phyloP scores from a whole-genome alignment of 768 basidiomycete genomes.

The Lyophyllum atratum region DNA sequence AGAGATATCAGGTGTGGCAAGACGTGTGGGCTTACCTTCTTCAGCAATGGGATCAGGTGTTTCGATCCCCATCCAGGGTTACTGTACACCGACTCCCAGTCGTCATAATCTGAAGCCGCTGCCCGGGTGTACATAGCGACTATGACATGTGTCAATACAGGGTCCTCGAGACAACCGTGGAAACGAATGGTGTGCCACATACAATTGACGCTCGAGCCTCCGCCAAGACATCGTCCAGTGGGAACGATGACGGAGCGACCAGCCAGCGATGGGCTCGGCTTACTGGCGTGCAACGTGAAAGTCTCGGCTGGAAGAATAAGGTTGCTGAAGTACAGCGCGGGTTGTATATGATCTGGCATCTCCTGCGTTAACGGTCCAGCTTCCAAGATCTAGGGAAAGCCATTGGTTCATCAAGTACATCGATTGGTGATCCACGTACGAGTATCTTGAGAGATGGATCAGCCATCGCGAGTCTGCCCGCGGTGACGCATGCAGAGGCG shows the following conservation, averaged over 20 bases:
- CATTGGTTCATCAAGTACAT: background rate
- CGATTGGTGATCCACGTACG: conserved; percentile 23
- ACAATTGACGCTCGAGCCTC: conserved; percentile 67
- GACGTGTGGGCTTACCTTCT: conserved; percentile 42
- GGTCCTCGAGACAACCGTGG: background rate
- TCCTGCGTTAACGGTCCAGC: conserved; percentile 54
- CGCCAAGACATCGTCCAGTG: conserved; percentile 55
- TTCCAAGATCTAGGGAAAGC: conserved; percentile 48
- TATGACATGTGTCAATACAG: conserved; percentile 9
- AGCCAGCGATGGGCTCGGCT: conserved; percentile 39
- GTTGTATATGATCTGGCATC: conserved; percentile 49
- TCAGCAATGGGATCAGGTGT: conserved; percentile 57
- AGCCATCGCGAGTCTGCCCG: conserved; percentile 53
- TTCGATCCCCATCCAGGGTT: conserved; percentile 66
- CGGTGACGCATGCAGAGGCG: conserved; percentile 56
- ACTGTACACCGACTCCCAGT: conserved; percentile 52
- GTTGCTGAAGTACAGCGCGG: conserved; percentile 50
- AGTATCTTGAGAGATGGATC: conserved; percentile 59
- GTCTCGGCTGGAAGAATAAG: conserved; percentile 39
- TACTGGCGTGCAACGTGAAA: conserved; percentile 46
- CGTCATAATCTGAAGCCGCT: conserved; percentile 64
- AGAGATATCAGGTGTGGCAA: background rate
- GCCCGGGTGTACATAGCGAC: conserved; percentile 60
- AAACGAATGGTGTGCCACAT: conserved; percentile 11
- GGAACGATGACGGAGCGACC: conserved; percentile 48